phyloP scores from a whole-genome alignment of 768 basidiomycete genomes.

The Amanita inopinata region DNA sequence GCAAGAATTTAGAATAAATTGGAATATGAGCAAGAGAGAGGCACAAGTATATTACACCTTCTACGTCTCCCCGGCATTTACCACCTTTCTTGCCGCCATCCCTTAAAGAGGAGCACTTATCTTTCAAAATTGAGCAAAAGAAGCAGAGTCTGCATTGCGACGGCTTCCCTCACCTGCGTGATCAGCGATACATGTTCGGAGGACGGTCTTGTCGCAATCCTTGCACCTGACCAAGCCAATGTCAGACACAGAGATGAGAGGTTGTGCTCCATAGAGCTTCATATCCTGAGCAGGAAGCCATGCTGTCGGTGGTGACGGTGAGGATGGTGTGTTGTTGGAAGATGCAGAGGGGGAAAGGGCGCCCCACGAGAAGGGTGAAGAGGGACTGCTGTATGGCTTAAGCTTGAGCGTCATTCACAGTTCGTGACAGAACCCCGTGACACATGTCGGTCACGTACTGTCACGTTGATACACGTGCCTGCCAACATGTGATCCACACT shows the following conservation, averaged over 20 bases:
- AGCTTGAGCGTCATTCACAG: conserved; percentile 35
- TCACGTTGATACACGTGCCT: too few relatives aligned
- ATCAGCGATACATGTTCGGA: conserved; percentile 64
- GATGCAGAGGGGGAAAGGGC: conserved; percentile 29
- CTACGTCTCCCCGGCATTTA: conserved; percentile 46
- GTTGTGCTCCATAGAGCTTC: conserved; percentile 77
- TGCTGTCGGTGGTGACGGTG: conserved; percentile 69
- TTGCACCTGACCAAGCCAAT: conserved; percentile 66
- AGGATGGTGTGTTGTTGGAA: conserved; percentile 28
- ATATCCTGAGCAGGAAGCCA: conserved; percentile 83
- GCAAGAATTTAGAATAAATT: conserved; percentile 11
- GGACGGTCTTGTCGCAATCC: conserved; percentile 74
- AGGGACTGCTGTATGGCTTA: conserved; percentile 30
- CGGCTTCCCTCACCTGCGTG: conserved; percentile 54
- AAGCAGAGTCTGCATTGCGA: neutral
- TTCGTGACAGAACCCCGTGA: conserved; percentile 9
- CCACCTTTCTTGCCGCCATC: conserved; percentile 40
- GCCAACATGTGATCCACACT: too few relatives aligned
- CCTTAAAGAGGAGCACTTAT: conserved; percentile 52
- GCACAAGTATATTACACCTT: too few relatives aligned
- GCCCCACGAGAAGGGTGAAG: conserved; percentile 61
- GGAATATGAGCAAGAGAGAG: neutral
- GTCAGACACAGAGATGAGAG: conserved; percentile 50
- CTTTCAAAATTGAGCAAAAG: conserved; percentile 23
- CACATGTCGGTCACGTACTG: neutral